phyloP scores from a whole-genome alignment of 805 yeast species.

The Myxozyma vanderwaltii region DNA sequence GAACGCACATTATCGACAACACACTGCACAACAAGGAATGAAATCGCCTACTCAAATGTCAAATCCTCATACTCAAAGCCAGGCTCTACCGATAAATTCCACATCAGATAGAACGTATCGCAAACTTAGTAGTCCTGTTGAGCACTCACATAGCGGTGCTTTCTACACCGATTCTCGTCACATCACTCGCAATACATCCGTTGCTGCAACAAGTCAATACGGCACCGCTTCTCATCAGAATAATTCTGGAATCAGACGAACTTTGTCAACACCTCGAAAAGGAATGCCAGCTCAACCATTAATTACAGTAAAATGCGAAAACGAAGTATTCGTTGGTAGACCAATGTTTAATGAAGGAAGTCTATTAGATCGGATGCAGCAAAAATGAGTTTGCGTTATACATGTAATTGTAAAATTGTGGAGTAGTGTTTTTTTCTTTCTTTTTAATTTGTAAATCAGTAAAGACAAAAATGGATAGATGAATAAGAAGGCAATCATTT shows the following conservation, averaged over 20 bases:
- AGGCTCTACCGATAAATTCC: neutral
- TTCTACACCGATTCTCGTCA: neutral
- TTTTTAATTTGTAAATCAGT: neutral
- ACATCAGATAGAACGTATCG: too few species aligned
- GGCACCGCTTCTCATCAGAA: neutral
- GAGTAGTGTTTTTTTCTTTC: neutral
- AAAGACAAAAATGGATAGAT: too few species aligned
- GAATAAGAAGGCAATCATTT: too few species aligned
- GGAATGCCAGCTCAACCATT: constrained; percentile 4
- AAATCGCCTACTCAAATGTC: neutral
- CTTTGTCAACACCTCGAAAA: neutral
- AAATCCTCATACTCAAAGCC: neutral
- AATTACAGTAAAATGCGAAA: constrained; percentile 2
- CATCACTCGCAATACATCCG: neutral
- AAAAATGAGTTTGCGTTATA: neutral
- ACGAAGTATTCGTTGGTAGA: constrained; percentile 3
- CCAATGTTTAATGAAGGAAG: constrained; percentile 21
- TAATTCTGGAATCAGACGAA: neutral
- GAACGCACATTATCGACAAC: neutral
- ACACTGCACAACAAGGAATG: neutral
- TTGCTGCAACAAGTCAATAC: neutral
- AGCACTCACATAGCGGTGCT: too few species aligned
- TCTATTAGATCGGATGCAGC: constrained; percentile 12
- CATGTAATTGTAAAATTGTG: neutral
- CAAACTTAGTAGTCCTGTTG: too few species aligned